Evolutionary conservation across 768 basidiomycete genomes (phyloP).

Genomic region (Pisolithus orientalis): DNA sequence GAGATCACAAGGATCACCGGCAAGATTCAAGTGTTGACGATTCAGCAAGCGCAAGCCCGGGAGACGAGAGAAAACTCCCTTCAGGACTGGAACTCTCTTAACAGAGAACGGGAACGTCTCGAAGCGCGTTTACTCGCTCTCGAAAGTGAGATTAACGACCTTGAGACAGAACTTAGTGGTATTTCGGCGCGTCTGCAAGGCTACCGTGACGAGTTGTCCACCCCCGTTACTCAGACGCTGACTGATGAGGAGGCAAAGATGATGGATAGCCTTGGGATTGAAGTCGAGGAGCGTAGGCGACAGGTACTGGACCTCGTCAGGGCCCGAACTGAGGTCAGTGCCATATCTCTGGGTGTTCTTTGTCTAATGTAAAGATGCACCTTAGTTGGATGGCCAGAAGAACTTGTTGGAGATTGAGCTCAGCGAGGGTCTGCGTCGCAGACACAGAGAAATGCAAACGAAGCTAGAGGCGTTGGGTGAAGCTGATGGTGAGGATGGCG

Average conservation of each 20-base stretch:
- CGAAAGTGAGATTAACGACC: slow-evolving; percentile 62
- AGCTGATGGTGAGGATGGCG: slow-evolving; percentile 45
- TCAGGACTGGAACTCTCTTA: slow-evolving; percentile 53
- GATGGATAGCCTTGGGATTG: slow-evolving; percentile 63
- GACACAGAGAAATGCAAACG: slow-evolving; percentile 68
- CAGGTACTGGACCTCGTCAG: slow-evolving; percentile 62
- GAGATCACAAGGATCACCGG: slow-evolving; percentile 76
- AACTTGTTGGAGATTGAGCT: slow-evolving; percentile 88
- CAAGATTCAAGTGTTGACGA: slow-evolving; percentile 59
- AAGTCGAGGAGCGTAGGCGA: slow-evolving; percentile 71
- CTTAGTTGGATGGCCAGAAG: slow-evolving; percentile 58
- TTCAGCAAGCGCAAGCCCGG: slow-evolving; percentile 64
- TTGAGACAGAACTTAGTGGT: slow-evolving; percentile 62
- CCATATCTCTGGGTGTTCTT: background rate
- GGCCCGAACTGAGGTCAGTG: slow-evolving; percentile 62
- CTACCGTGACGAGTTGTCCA: slow-evolving; percentile 62
- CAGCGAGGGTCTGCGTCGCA: slow-evolving; percentile 78
- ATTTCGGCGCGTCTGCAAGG: slow-evolving; percentile 59
- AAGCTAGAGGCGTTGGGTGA: slow-evolving; percentile 76
- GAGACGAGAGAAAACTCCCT: slow-evolving; percentile 62
- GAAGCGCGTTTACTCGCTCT: slow-evolving; percentile 53
- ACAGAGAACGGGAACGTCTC: slow-evolving; percentile 66
- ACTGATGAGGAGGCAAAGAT: slow-evolving; percentile 62
- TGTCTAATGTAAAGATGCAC: background rate
- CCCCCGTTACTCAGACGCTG: slow-evolving; percentile 69